Evolutionary conservation across 805 yeast species (phyloP), one percentile per base, ranked within the genome.

Genomic region (Suhomyces vadensis): DNA sequence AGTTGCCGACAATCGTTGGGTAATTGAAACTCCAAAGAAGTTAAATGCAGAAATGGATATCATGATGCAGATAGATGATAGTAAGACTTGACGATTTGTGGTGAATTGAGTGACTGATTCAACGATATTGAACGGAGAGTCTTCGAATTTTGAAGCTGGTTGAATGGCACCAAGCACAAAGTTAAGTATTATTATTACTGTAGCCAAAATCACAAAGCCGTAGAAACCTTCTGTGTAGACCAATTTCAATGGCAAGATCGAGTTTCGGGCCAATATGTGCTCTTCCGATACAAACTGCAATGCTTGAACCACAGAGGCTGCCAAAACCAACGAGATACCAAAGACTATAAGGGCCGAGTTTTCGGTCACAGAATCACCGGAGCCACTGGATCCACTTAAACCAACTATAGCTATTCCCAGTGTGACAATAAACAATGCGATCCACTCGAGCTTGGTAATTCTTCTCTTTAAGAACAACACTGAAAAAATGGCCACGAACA

Each of bases 241-340:
- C 46, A 86, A 68, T 48, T 74, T 71, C 50, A 84, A 58, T 2
- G 94, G 91, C 4, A 73, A 73, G 35, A 86, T 69, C 10, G 77
- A 69, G 52, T 78, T 70, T 44, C 66, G 69, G 20, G 71, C 61
- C 47, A 87, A 64, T 37, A 87, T 73, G 53, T 81, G 82, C 56
- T 87, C 95, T 57, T 87, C 95, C 31, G 81, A 71, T 2, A 87
- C 94, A 61, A 85, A 87, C 59, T 87, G 95, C 11, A 82, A 64
- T 0, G 94, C 94, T 41, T 83, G 81, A 49, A 84, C 75, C n/a
- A 80, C 55, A 52, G 81, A 86, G 6, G 85, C 94, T 20, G 77
- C 43, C 8, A 84, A 60, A 43, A 87, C 75, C 31, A 86, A 58
- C 0, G 61, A 26, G 48, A 86, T 77, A 5, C 95, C 95, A 33